Percentiles rank a stretch among this genome's conserved stretches.
Conservation (phyloP, 2,329 filamentous ascomycete species). For the Pseudopyrenochaeta lycopersici region DNA sequence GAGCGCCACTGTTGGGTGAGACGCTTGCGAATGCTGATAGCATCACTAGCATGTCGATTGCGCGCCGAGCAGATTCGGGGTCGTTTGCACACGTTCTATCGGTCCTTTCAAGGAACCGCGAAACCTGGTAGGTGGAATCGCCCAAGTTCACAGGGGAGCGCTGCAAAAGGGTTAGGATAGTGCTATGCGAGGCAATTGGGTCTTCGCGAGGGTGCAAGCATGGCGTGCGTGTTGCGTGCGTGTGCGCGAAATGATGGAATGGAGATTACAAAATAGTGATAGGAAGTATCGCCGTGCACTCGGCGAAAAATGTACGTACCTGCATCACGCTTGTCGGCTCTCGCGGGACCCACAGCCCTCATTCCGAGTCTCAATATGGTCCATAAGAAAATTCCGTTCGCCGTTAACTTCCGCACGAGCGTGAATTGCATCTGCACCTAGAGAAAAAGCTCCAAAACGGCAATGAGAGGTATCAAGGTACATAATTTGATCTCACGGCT, state of each 20-base stretch:
- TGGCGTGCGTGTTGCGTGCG: neutral
- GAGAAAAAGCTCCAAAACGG: too few species aligned
- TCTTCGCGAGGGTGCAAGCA: neutral
- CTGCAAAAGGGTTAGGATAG: neutral
- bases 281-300: too few species aligned
- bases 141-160: neutral
- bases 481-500: too few species aligned
- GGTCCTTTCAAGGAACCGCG: conserved; percentile 14
- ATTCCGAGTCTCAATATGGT: too few species aligned
- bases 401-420: too few species aligned
- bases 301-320: neutral
- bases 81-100: conserved; percentile 13
- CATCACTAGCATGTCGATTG: conserved; percentile 7
- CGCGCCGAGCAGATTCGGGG: conserved; percentile 6
- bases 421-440: too few species aligned
- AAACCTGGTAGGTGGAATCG: neutral
- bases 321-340: neutral
- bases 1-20: conserved; percentile 6
- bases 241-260: neutral
- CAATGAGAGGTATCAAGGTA: too few species aligned
- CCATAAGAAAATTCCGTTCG: too few species aligned
- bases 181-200: neutral
- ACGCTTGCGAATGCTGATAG: conserved; percentile 5
- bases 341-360: neutral
- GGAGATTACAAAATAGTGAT: neutral